phyloP scores from a whole-genome alignment of 768 basidiomycete species.

The Cystobasidium ongulense region DNA sequence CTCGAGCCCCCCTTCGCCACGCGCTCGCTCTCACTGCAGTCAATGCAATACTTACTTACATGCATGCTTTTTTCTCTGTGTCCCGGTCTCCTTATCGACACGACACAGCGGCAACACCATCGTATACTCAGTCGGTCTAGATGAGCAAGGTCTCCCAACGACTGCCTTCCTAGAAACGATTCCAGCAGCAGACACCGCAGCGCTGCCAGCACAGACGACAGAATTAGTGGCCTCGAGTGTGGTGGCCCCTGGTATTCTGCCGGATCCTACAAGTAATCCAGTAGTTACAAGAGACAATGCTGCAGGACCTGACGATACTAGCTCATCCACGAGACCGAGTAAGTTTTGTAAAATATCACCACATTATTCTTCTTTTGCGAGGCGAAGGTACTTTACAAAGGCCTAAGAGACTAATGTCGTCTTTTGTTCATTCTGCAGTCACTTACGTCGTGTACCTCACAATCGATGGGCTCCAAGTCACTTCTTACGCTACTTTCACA shows the following conservation, averaged over 20 bases:
- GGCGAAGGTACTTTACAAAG: too few species aligned
- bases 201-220: not conserved
- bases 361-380: too few species aligned
- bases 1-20: not conserved
- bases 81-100: not conserved
- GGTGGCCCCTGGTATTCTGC: not conserved
- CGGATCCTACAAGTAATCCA: not conserved
- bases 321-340: not conserved
- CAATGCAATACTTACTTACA: not conserved
- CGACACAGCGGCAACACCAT: not conserved
- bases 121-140: not conserved
- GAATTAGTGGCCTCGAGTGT: not conserved
- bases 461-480: constrained; percentile 4
- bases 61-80: not conserved
- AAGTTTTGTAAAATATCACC: not conserved
- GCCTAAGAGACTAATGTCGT: too few species aligned
- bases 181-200: not conserved
- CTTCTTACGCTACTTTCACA: not conserved
- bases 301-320: not conserved
- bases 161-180: not conserved
- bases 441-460: not conserved
- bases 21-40: not conserved
- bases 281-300: not conserved
- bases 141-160: not conserved
- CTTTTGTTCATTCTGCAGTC: not conserved